Base-by-base conservation (phyloP, 2,329 filamentous ascomycete species). In the Sporothrix luriei region DNA sequence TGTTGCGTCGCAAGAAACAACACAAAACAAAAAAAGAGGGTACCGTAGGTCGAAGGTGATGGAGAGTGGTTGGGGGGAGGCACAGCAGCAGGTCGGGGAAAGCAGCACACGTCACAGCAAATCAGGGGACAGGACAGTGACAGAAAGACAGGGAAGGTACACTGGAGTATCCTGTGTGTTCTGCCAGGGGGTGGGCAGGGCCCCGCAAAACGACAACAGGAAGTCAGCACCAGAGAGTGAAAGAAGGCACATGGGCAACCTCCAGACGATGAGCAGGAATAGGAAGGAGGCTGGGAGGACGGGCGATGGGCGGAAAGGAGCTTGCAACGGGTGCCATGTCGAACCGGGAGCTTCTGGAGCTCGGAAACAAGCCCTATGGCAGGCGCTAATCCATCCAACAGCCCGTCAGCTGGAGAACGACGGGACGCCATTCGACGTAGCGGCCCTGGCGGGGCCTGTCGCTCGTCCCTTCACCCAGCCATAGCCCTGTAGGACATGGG, bases 401-500 rank as follows among this genome's bases (percentile, higher is more conserved):
- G n/a, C 4, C n/a, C 24, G n/a, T n/a, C 62, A 21, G 26, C 59
- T 16, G 16, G n/a, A 43, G 64, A 19, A 40, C 9, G 26, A 38
- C 21, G 48, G 16, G 21, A 26, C 46, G 40, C 38, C 54, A 57
- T 59, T 29, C 29, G 29, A 29, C 55, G 33, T 21, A 59, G 21
- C 33, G 55, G 29, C 33, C 19, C 33, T 19, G 29, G 5, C 33
- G 33, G 6, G 6, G 4, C 33, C 13, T 11, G 16, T 19, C 24
- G 3, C 21, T 26, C 38, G 14, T 29, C 51, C 51, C 21, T n/a
- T 11, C 11, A 26, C 38, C 33, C 55, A 49, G 33, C 43, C 61
- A 51, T 51, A 65, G 59, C 59, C 59, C 40, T 64, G 64, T 38
- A 33, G 33, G 49, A 29, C 64, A 54, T 66, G 62, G 43, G 24